Base-by-base conservation (phyloP, 352 stramenopile species). In the Phytophthora agathidicida region DNA sequence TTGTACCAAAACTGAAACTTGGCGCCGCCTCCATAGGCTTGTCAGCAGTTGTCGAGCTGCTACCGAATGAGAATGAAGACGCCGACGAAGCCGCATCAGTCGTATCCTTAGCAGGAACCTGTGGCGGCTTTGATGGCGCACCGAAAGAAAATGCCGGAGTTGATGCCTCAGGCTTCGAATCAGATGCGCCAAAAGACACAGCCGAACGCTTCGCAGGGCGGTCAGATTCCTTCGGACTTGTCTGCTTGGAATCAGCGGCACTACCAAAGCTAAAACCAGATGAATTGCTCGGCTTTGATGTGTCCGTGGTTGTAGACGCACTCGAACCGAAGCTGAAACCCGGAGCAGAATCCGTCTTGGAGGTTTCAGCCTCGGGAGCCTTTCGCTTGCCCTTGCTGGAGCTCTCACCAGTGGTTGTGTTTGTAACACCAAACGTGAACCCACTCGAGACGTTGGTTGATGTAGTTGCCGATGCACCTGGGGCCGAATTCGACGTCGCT, bases 241-340 rank as follows among this genome's bases (percentile, higher is more conserved):
- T 7, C 33, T 51, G 22, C 20, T 57, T 52, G 0, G 50, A 5
- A 16, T 64, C 56, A 7, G 59, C 9, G 8, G 42, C 17, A 4
- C 35, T 35, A 10, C 55, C 66, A 54, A 81, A 83, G 43, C 62
- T 75, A 36, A 83, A 81, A 5, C 53, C 65, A 45, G 53, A 37
- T 16, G 37, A 23, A 51, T 30, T 50, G 17, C 31, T 65, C 20
- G 60, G 1, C 37, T 65, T 70, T 7, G 31, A 11, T 19, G 30
- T 28, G 32, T 57, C 39, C n/a, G 60, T 47, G 7, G 28, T 48
- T 2, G 20, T 19, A 14, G 50, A 28, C 28, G 50, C 22, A 5
- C 24, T 28, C 6, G n/a, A 23, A 22, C 62, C 53, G 19, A 74
- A 75, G 24, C 31, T 71, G 9, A 73, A 74, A 17, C 54, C 60